Base-by-base conservation (phyloP, 1,284 basidiomycete species). In the Fistulinella cinereoalba region DNA sequence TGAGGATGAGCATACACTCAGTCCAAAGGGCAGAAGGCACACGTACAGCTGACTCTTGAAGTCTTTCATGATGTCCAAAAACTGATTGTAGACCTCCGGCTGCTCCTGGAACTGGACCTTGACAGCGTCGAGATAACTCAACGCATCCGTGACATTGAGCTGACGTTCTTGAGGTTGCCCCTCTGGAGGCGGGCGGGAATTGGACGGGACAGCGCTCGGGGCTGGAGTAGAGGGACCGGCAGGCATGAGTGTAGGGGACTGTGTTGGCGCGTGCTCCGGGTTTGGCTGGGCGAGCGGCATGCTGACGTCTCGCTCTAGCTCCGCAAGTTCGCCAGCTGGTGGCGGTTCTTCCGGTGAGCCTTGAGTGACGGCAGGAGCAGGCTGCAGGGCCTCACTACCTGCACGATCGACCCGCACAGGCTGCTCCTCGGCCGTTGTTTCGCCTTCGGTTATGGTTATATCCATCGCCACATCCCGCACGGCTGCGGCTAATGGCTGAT, bases 31-130 rank as follows among this genome's bases (percentile, higher is more conserved):
- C 25, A 5, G 15, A 8, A 53, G 51, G 48, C 12, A 46, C 21
- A 75, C 84, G 61, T 60, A 95, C 92, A 81, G 71, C 59, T 94
- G 88, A 47, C 86, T 88, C 71, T 96, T 96, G 70, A 96, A 96
- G 64, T 97, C 94, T 70, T 98, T 97, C 95, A 97, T 97, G 56
- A 97, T 96, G 61, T 97, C 94, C 60, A 98, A 71, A 66, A 97
- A 97, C 47, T 85, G 81, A 65, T 97, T 97, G 71, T 97, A 97
- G 15, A 96, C 92, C 54, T 93, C 89, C 6, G 93, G 92, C 52
- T 88, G 81, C 60, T 91, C 85, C 39, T 82, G 76, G 60, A 97
- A 97, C 68, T 92, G 86, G 39, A 80, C 70, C 72, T 97, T 96
- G 72, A 97, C 94, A 50, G 88, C 87, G 68, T 97, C 93, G 42